Evolutionary conservation across 805 yeast species (phyloP).

Genomic region (Candida maesae): DNA sequence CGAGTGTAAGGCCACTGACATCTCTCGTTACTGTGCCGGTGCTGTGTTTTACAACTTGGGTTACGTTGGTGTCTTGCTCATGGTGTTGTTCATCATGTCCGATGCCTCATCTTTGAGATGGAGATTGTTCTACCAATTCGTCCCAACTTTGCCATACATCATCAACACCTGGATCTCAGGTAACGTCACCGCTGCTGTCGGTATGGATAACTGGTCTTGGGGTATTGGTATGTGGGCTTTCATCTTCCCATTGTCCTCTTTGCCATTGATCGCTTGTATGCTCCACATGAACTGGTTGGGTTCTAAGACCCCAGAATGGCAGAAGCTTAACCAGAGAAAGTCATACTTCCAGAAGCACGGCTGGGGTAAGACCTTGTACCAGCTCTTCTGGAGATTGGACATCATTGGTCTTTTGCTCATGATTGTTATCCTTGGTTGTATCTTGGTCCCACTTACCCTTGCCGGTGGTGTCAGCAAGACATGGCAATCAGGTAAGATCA

Average conservation of each 20-base stretch:
- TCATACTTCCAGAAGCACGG: constrained; percentile 38
- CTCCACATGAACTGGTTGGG: constrained; percentile 56
- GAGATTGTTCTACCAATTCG: constrained; percentile 61
- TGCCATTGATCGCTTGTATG: constrained; percentile 56
- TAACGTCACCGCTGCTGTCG: constrained; percentile 41
- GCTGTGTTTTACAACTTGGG: constrained; percentile 52
- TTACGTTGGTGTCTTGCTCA: constrained; percentile 58
- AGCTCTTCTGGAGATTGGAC: constrained; percentile 62
- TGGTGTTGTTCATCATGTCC: constrained; percentile 54
- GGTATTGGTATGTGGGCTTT: constrained; percentile 80
- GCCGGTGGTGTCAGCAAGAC: constrained; percentile 58
- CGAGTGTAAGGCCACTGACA: constrained; percentile 55
- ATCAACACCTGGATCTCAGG: constrained; percentile 80
- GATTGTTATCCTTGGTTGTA: constrained; percentile 54
- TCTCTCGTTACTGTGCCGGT: constrained; percentile 61
- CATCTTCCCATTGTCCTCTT: constrained; percentile 59
- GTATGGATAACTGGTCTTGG: constrained; percentile 54
- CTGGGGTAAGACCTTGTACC: constrained; percentile 22
- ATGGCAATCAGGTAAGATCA: constrained; percentile 60
- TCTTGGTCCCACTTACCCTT: constrained; percentile 69
- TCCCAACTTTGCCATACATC: constrained; percentile 69
- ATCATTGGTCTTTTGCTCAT: constrained; percentile 56
- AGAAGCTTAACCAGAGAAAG: constrained; percentile 36
- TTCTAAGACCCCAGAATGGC: constrained; percentile 48
- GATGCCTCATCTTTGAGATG: constrained; percentile 68